Base-by-base conservation (phyloP, 1,284 basidiomycete genomes). In the Apiotrichum siamense region DNA sequence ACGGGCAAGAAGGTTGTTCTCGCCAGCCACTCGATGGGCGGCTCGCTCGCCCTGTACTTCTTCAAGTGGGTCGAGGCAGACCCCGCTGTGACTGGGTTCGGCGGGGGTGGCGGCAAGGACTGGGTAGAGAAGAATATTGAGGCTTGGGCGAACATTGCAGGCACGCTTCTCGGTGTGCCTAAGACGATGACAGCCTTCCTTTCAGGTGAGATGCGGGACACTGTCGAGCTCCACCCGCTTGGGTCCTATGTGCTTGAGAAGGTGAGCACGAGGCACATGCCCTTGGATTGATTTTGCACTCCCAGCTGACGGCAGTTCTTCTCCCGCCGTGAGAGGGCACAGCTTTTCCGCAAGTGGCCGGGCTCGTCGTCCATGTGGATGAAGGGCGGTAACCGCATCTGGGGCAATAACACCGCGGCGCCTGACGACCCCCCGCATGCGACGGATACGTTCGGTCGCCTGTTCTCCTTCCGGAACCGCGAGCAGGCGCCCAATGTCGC, bases 171-270 rank as follows among this genome's bases (percentile, higher is more conserved):
- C 36, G 76, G 78, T 42, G 78, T 80, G 0, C 76, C 89, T 3
- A 98, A 97, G 75, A 88, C 93, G 0, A 96, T 97, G 89, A 78
- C 92, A 0, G 93, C 94, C 4, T 90, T 97, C 69, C 77, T 98
- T 26, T 92, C 89, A 0, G 88, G 88, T 10, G 88, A 90, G 65
- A 97, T 97, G 93, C 85, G 86, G 70, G 90, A 97, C 63, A 97
- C 93, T 0, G 93, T 97, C 10, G 88, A 96, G 67, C 51, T 75
- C 17, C 75, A 77, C 55, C 77, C 77, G 2, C 75, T 78, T 1
- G 78, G 76, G 0, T 77, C 77, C 2, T 80, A 77, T 63, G 67
- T 81, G 12, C 68, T 81, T 2, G 80, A 81, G 50, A 79, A 45
- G 42, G 42, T 44, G 77, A 60, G 75, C 27, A 2, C 32, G 25